Conservation (phyloP, 1,284 basidiomycete species). For the Kwoniella shivajii region DNA sequence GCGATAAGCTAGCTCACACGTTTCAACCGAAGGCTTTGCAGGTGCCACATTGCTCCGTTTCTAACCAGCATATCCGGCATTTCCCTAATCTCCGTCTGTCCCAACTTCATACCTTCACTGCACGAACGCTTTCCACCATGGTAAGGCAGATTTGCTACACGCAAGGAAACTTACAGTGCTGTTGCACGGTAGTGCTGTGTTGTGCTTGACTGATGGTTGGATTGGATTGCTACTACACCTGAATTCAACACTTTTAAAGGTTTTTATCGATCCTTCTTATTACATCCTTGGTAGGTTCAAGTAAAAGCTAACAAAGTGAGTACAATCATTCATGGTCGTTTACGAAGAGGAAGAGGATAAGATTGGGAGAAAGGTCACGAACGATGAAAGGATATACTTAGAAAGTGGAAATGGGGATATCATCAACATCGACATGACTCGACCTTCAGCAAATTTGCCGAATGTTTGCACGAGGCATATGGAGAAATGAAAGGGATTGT, state of each 20-base stretch:
- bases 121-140: too few relatives aligned
- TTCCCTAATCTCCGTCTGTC: not conserved
- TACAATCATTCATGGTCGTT: not conserved
- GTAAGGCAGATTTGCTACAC: too few relatives aligned
- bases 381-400: not conserved
- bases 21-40: not conserved
- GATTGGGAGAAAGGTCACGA: not conserved
- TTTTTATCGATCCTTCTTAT: slow-evolving; percentile 8
- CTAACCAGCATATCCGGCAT: not conserved
- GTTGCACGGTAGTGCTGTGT: too few relatives aligned
- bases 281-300: slow-evolving; percentile 20
- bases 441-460: too few relatives aligned
- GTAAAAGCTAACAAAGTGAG: slow-evolving; percentile 23
- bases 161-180: too few relatives aligned
- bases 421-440: too few relatives aligned
- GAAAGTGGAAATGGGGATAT: too few relatives aligned
- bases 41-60: not conserved
- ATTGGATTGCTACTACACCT: not conserved
- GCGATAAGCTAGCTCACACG: not conserved
- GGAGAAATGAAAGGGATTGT: too few relatives aligned
- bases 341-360: not conserved
- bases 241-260: not conserved
- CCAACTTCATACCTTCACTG: not conserved
- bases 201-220: not conserved
- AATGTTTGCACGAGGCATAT: too few relatives aligned